These are phyloP conservation scores for Hordeum marinum DNA, from an alignment of 176 grass and related monocot species.

Conservation along the genomic window DNA sequence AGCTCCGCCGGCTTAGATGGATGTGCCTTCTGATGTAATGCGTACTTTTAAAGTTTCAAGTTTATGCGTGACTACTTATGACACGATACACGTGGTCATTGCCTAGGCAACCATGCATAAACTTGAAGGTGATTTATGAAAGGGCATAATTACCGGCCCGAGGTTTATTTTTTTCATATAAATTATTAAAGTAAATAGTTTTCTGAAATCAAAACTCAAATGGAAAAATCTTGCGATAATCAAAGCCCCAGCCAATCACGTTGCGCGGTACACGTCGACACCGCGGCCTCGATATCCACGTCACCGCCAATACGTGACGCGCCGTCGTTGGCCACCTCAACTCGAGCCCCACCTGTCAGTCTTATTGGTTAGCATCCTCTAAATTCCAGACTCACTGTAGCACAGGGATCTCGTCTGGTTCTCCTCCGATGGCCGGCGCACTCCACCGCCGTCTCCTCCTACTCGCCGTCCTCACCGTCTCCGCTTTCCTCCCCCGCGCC, in stretches of 20 bases:
- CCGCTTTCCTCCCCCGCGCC: constrained; percentile 22
- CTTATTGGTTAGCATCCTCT: not conserved
- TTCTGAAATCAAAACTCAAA: not conserved
- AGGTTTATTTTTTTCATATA: too few relatives aligned
- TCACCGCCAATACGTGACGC: not conserved
- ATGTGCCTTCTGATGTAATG: too few relatives aligned
- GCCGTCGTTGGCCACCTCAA: not conserved
- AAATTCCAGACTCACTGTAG: not conserved
- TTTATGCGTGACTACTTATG: too few relatives aligned
- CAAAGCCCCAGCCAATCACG: constrained; percentile 32
- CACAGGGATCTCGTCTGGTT: constrained; percentile 27
- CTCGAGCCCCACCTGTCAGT: constrained; percentile 34
- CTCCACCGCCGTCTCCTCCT: constrained; percentile 32
- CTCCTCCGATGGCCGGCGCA: constrained; percentile 33
- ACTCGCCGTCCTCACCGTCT: constrained; percentile 3
- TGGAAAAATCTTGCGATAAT: not conserved
- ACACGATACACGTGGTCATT: too few relatives aligned
- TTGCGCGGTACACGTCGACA: constrained; percentile 32
- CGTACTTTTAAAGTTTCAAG: too few relatives aligned
- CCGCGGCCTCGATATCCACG: not conserved
- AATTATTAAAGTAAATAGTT: not conserved
- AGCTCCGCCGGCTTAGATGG: too few relatives aligned
- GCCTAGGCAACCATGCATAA: too few relatives aligned
- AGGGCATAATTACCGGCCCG: too few relatives aligned
- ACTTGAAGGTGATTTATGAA: too few relatives aligned